phyloP scores from a whole-genome alignment of 2,329 filamentous ascomycete genomes.

The Stagonosporopsis rhizophila region DNA sequence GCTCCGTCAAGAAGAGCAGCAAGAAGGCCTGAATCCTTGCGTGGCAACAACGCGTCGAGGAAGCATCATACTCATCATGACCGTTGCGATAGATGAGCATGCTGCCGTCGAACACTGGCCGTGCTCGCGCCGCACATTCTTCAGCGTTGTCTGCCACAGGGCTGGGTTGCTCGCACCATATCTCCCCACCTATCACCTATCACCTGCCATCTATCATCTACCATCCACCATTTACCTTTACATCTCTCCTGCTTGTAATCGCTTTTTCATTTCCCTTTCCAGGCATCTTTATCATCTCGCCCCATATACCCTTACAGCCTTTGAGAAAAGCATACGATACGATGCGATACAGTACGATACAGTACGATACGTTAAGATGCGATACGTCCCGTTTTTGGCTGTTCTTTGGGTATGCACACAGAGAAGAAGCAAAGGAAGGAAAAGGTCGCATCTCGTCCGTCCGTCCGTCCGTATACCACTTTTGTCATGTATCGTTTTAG shows the following conservation, averaged over 20 bases:
- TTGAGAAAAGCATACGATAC: slow-evolving; percentile 4
- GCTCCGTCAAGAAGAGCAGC: slow-evolving; percentile 16
- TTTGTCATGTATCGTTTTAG: background rate
- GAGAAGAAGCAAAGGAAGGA: slow-evolving; percentile 1
- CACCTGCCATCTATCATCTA: background rate
- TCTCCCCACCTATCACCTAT: background rate
- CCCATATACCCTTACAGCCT: slow-evolving; percentile 16
- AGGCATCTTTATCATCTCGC: slow-evolving; percentile 13
- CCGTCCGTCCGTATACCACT: slow-evolving; percentile 4
- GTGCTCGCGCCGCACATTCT: background rate
- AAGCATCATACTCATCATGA: slow-evolving; percentile 13
- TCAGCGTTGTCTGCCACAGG: slow-evolving; percentile 17
- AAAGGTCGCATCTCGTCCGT: slow-evolving; percentile 9
- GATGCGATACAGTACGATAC: background rate
- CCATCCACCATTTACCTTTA: background rate
- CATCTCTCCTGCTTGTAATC: background rate
- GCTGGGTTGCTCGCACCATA: slow-evolving; percentile 14
- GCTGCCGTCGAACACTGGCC: background rate
- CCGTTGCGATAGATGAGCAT: background rate
- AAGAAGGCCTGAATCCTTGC: slow-evolving; percentile 20
- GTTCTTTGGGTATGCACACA: background rate
- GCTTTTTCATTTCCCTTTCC: background rate
- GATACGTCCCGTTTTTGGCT: background rate
- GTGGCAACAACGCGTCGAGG: slow-evolving; percentile 20
- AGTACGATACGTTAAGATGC: slow-evolving; percentile 1